Evolutionary conservation across 192 early-diverging fungal genomes (phyloP), one percentile per base, ranked within the genome.

Genomic region (Entomortierella lignicola): DNA sequence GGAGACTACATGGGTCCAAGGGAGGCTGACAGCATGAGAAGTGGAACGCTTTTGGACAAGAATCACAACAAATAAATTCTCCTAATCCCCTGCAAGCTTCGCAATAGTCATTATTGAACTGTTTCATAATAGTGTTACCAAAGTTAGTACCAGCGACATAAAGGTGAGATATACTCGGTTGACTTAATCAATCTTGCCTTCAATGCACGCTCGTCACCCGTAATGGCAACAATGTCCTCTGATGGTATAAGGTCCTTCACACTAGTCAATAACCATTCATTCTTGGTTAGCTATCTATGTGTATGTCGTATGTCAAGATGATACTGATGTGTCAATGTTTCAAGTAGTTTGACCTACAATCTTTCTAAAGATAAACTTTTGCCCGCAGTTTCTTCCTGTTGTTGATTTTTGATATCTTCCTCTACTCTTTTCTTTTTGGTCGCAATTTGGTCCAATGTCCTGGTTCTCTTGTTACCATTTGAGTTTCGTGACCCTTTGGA

Each of bases 11-110:
- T 15, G 69, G 59, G n/a, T 80, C 77, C 21, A 83, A 32, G 17
- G 77, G 71, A 3, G 82, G 82, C 23, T 73, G 66, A 23, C 77
- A 60, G 55, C 82, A 83, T 37, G 70, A 68, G 61, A 83, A 83
- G 52, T 83, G 82, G 26, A 80, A 83, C n/a, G 82, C 77, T 17
- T 63, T 69, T 26, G 82, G 82, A 20, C 82, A 83, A 8, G 65
- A 53, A 50, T 83, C 82, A 48, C 82, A 83, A 25, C 82, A 83
- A 44, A 83, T 80, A 30, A 83, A 74, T 30, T 65, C 69, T 18
- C 82, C 82, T 26, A 71, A 31, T 17, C 64, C 66, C 29, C 52
- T 23, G 48, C 82, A 83, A 4, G 66, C 65, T 29, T 83, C 77
- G 27, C 82, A 83, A 15, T 73, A 65, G 23, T 83, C 82, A 23